A percentile compares a stretch with the other conserved stretches of the same genome.
These are phyloP conservation scores for Cladosporium phlei DNA, from an alignment of 2,329 filamentous ascomycete genomes.

Conservation along the genomic window DNA sequence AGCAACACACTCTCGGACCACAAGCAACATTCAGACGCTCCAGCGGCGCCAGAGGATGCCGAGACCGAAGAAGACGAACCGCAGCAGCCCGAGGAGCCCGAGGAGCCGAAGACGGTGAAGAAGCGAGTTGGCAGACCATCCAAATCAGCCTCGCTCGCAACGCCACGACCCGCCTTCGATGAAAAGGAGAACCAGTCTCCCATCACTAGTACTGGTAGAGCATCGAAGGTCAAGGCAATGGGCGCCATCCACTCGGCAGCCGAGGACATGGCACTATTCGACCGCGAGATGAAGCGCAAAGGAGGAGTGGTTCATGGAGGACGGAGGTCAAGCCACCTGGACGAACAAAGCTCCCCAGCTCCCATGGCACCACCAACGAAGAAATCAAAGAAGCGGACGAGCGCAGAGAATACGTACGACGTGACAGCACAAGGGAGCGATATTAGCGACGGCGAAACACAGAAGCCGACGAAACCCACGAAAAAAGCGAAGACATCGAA, in stretches of 20 bases:
- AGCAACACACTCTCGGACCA: constrained; percentile 8
- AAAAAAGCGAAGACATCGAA: constrained; percentile 54
- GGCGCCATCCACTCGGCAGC: constrained; percentile 71
- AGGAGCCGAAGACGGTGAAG: constrained; percentile 21
- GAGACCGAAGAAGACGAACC: constrained; percentile 22
- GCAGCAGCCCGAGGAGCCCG: constrained; percentile 10
- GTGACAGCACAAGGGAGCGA: constrained; percentile 41
- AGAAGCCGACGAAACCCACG: constrained; percentile 43
- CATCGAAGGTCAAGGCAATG: constrained; percentile 82
- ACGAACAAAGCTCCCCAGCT: constrained; percentile 35
- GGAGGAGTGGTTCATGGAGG: constrained; percentile 61
- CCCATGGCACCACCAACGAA: constrained; percentile 15
- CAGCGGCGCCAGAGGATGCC: constrained; percentile 16
- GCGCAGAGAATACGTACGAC: constrained; percentile 37
- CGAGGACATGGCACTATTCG: constrained; percentile 80
- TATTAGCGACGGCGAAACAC: constrained; percentile 42
- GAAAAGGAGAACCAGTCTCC: constrained; percentile 82
- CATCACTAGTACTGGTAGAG: constrained; percentile 66
- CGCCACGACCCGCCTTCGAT: constrained; percentile 22
- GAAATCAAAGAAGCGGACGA: constrained; percentile 32
- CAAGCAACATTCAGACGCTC: not conserved
- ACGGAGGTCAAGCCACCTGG: constrained; percentile 39
- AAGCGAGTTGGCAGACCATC: constrained; percentile 26
- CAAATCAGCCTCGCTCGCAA: constrained; percentile 22
- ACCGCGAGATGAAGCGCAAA: constrained; percentile 85